Evolutionary conservation across 2,329 filamentous ascomycete genomes (phyloP), one percentile per base, ranked within the genome.

Genomic region (Aspergillus tamarii): DNA sequence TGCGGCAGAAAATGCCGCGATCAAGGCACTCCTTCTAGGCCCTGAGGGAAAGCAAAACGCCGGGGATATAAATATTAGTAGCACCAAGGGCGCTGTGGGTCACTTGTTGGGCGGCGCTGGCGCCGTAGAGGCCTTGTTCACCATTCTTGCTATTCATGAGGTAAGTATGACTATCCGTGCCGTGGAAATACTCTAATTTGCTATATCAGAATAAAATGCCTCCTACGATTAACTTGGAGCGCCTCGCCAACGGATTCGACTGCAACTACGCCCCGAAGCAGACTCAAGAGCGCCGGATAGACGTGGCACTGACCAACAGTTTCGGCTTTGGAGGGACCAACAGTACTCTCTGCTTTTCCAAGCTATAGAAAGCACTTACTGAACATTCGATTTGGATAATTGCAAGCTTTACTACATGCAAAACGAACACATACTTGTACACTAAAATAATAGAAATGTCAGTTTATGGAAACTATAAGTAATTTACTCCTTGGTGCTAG

Each of bases 311-410:
- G 63, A 95, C 92, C 4, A 99, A 99, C 74, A 98, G 94, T 76
- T 99, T 99, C 80, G 95, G 95, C 0, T 99, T 99, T 81, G 95
- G 95, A 12, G 95, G 95, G 19, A 98, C 94, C 1, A 99, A 99
- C 80, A 94, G 94, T 48, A 93, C 89, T 60, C 81, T 99, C 43
- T 93, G 93, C 59, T 94, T 98, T 72, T 70, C 75, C 6, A 73
- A 69, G 59, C 70, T 59, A 46, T 5, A 23, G 10, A 32, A 32
- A 19, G 19, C 28, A 32, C 28, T 32, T 11, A 16, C 11, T 52
- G 28, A 4, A 2, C 9, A 19, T 32, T 32, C 6, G 48, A n/a
- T n/a, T 19, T 52, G 16, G 28, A 52, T 52, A 32, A 34, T 28
- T 34, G 28, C 16, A 10, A 52, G 16, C 10, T 52, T 34, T 32